Evolutionary conservation across 352 stramenopile species (phyloP).

Genomic region (Phytophthora nicotianae): DNA sequence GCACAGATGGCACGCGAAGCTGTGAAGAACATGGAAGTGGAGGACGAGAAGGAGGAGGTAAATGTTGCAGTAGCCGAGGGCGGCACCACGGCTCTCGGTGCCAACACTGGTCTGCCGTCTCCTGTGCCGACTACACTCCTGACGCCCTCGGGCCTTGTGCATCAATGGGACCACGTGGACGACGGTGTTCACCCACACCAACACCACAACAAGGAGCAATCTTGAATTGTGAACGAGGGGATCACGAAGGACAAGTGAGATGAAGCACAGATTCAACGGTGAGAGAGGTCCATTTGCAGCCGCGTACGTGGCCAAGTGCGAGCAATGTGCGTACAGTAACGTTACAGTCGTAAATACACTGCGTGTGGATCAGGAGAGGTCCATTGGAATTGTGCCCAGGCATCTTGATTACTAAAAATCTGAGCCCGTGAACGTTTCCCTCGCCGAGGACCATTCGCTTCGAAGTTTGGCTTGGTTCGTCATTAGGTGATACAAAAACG

Average conservation of each 20-base stretch:
- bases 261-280: neutral
- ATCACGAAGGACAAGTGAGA: neutral
- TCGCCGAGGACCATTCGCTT: constrained; percentile 7
- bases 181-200: constrained; percentile 29
- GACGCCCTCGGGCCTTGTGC: constrained; percentile 26
- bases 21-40: constrained; percentile 39
- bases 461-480: neutral
- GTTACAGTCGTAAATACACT: neutral
- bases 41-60: constrained; percentile 29
- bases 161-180: constrained; percentile 33
- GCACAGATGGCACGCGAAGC: constrained; percentile 25
- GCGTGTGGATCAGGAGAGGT: neutral
- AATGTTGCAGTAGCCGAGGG: constrained; percentile 27
- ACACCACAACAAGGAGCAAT: neutral
- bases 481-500: too few relatives aligned
- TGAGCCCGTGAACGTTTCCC: constrained; percentile 1
- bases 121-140: constrained; percentile 32
- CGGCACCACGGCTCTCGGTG: constrained; percentile 26
- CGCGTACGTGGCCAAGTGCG: neutral
- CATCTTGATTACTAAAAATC: neutral
- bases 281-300: constrained; percentile 11
- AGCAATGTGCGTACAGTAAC: neutral
- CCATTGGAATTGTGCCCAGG: neutral
- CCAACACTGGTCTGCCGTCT: constrained; percentile 31
- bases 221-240: neutral